Conservation (phyloP, 768 basidiomycete genomes). For the Dentipellis sp. region DNA sequence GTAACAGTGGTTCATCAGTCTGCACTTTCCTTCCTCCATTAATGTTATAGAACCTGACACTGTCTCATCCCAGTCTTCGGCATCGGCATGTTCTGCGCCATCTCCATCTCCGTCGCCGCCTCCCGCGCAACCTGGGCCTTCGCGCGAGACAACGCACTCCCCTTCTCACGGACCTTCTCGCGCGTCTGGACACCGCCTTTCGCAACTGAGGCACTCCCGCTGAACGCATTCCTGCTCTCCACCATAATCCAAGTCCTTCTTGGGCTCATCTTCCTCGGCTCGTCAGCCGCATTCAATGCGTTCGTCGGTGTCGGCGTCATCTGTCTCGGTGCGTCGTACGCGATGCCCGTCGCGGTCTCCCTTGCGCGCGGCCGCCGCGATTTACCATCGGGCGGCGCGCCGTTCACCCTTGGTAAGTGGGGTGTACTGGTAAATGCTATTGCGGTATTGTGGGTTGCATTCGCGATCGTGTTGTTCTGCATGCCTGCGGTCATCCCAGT, state of each 20-base stretch:
- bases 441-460: constrained; percentile 49
- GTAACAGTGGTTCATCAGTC: constrained; percentile 1
- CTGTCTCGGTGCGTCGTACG: constrained; percentile 55
- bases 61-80: constrained; percentile 33
- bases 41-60: neutral
- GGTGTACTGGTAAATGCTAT: constrained; percentile 39
- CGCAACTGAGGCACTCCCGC: constrained; percentile 36
- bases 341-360: constrained; percentile 50
- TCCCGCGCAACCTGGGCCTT: constrained; percentile 68
- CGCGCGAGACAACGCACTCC: constrained; percentile 58
- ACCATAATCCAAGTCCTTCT: constrained; percentile 48
- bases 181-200: constrained; percentile 27
- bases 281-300: constrained; percentile 55
- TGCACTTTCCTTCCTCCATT: neutral
- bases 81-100: constrained; percentile 50
- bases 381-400: constrained; percentile 34
- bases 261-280: constrained; percentile 55
- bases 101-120: constrained; percentile 58
- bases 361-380: constrained; percentile 31
- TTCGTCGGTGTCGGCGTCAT: constrained; percentile 62
- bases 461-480: constrained; percentile 58
- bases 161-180: constrained; percentile 39
- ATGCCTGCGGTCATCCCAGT: constrained; percentile 60
- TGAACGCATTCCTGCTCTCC: constrained; percentile 53
- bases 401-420: constrained; percentile 37